Percentiles rank a stretch among this genome's conserved stretches.
phyloP scores from a whole-genome alignment of 352 stramenopile species.

The Stramenopiles sp. region DNA sequence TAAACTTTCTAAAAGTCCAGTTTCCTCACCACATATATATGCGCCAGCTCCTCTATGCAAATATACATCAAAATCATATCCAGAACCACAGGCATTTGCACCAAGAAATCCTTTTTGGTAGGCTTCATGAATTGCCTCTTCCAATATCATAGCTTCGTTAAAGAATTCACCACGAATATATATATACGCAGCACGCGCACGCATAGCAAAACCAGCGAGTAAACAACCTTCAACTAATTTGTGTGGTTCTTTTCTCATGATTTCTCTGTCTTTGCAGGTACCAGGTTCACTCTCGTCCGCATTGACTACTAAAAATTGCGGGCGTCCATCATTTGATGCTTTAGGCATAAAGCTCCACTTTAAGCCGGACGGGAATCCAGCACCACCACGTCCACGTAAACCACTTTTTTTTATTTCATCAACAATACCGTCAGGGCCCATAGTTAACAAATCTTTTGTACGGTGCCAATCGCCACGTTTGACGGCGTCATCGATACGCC shows the following conservation, averaged over 20 bases:
- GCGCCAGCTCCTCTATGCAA: conserved; percentile 91
- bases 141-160: conserved; percentile 91
- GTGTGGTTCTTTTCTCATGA: conserved; percentile 99
- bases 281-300: conserved; percentile 95
- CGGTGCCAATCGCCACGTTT: conserved; percentile 87
- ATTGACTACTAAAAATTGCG: conserved; percentile 98
- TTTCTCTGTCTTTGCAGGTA: conserved; percentile 99
- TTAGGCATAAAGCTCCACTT: conserved; percentile 99
- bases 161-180: conserved; percentile 99
- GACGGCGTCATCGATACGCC: conserved; percentile 44
- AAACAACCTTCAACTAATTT: conserved; percentile 97
- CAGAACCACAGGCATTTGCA: conserved; percentile 53
- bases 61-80: conserved; percentile 99
- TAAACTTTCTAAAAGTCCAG: conserved; percentile 87
- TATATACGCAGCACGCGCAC: conserved; percentile 93
- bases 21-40: conserved; percentile 99
- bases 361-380: conserved; percentile 92
- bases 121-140: conserved; percentile 97
- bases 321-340: conserved; percentile 76
- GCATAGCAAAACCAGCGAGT: conserved; percentile 92
- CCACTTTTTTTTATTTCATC: conserved; percentile 98
- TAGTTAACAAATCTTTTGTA: conserved; percentile 90
- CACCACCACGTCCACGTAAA: conserved; percentile 84
- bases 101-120: conserved; percentile 49
- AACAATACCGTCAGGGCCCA: conserved; percentile 98